These are phyloP conservation scores for Alternaria triticimaculans DNA, from an alignment of 2,329 filamentous ascomycete species.

Conservation along the genomic window DNA sequence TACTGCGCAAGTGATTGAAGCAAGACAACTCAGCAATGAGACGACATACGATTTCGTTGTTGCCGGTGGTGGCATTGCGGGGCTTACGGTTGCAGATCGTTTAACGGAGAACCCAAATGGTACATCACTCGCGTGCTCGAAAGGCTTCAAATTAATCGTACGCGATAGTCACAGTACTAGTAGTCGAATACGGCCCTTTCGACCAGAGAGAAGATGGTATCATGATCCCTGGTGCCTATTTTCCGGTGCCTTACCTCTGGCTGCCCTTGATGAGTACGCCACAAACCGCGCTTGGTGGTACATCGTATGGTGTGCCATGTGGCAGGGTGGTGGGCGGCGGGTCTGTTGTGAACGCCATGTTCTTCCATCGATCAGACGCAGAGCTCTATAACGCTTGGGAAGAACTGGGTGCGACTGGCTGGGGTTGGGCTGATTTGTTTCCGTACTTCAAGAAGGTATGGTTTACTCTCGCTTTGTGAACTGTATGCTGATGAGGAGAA, in stretches of 20 bases:
- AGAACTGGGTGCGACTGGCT: constrained; percentile 62
- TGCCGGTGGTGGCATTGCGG: constrained; percentile 34
- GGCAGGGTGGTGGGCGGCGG: constrained; percentile 44
- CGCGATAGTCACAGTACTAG: constrained; percentile 29
- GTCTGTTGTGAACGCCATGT: constrained; percentile 46
- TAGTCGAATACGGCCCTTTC: constrained; percentile 38
- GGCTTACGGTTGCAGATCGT: constrained; percentile 35
- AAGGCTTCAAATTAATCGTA: not conserved
- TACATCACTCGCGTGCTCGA: not conserved
- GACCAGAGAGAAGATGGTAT: constrained; percentile 29
- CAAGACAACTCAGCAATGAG: constrained; percentile 8
- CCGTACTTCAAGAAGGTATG: constrained; percentile 46
- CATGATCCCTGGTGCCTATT: constrained; percentile 30
- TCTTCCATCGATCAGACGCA: constrained; percentile 39
- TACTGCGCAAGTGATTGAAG: constrained; percentile 14
- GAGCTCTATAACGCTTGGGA: constrained; percentile 60
- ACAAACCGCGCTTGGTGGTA: constrained; percentile 25
- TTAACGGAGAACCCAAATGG: constrained; percentile 30
- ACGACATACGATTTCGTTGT: constrained; percentile 34
- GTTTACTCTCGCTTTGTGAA: constrained; percentile 59
- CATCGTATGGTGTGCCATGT: constrained; percentile 20
- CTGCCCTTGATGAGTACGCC: constrained; percentile 25
- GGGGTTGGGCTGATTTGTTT: constrained; percentile 59
- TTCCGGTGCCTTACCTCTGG: constrained; percentile 33
- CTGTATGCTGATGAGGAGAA: constrained; percentile 2